These are phyloP conservation scores for Rheum nobile DNA, from an alignment of 148 eudicot genomes.

Conservation along the genomic window DNA sequence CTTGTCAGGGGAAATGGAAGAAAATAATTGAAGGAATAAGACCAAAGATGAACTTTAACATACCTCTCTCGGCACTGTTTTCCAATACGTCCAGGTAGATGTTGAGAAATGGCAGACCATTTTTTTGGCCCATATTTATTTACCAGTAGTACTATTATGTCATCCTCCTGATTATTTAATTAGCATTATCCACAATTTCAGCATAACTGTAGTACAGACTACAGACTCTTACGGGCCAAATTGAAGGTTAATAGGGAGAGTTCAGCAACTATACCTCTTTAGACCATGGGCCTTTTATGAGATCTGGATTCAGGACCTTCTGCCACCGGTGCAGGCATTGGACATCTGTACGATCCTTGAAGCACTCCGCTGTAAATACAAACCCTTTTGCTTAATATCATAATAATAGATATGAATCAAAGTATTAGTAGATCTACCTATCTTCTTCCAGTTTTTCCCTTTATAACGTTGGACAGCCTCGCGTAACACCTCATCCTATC, in stretches of 20 bases:
- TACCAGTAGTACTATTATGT: constrained; percentile 61
- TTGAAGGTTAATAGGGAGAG: not conserved
- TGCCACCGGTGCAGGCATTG: constrained; percentile 99
- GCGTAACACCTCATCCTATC: constrained; percentile 72
- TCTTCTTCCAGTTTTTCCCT: constrained; percentile 93
- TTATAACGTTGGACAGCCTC: constrained; percentile 68
- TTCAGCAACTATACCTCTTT: constrained; percentile 49
- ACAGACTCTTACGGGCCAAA: not conserved
- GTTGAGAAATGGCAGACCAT: constrained; percentile 89
- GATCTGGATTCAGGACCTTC: constrained; percentile 93
- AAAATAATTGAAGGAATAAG: not conserved
- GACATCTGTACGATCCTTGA: constrained; percentile 90
- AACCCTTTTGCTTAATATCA: not conserved
- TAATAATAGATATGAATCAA: not conserved
- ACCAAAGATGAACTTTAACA: not conserved
- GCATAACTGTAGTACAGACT: not conserved
- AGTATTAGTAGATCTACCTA: constrained; percentile 34
- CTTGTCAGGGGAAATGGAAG: not conserved
- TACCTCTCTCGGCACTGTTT: constrained; percentile 97
- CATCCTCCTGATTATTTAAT: constrained; percentile 55
- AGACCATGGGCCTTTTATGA: constrained; percentile 97
- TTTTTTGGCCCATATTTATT: constrained; percentile 81
- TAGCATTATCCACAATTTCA: not conserved
- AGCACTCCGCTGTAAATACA: constrained; percentile 70
- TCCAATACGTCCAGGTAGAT: constrained; percentile 92